Evolutionary conservation across 768 basidiomycete species (phyloP).

Genomic region (Mycena sanguinolenta): DNA sequence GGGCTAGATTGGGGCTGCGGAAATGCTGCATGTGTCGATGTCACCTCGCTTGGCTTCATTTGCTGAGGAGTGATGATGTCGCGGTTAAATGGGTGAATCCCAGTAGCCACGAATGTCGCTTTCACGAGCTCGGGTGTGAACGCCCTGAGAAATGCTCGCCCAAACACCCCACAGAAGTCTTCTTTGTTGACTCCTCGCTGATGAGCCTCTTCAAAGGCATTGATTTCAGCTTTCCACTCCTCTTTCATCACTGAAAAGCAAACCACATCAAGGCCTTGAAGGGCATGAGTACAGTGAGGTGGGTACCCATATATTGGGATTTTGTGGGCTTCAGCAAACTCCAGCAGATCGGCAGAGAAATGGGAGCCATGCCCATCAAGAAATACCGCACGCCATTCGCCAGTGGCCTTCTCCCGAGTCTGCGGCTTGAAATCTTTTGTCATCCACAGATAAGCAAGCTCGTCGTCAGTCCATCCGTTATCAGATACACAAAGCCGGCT

Average conservation of each 20-base stretch:
- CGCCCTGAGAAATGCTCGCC: slow-evolving; percentile 32
- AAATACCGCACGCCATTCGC: slow-evolving; percentile 32
- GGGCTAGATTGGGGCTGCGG: slow-evolving; percentile 35
- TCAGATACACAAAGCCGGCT: slow-evolving; percentile 37
- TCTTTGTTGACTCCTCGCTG: neutral
- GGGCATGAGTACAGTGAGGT: slow-evolving; percentile 24
- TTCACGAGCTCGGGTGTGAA: slow-evolving; percentile 38
- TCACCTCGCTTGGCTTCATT: slow-evolving; percentile 41
- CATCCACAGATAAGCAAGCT: slow-evolving; percentile 37
- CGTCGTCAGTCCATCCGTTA: slow-evolving; percentile 42
- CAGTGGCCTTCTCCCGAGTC: slow-evolving; percentile 23
- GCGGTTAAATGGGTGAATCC: too few relatives aligned
- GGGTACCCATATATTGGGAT: slow-evolving; percentile 21
- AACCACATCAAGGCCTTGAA: slow-evolving; percentile 9
- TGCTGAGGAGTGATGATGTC: slow-evolving; percentile 38
- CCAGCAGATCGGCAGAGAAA: neutral
- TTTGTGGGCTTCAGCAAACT: slow-evolving; percentile 6
- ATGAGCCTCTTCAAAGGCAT: neutral
- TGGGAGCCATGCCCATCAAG: slow-evolving; percentile 45
- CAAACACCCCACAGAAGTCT: slow-evolving; percentile 36
- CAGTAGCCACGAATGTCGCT: slow-evolving; percentile 40
- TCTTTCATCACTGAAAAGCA: slow-evolving; percentile 42
- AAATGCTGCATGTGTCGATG: slow-evolving; percentile 35
- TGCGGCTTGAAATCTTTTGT: slow-evolving; percentile 37
- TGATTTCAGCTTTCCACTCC: too few relatives aligned